phyloP scores from a whole-genome alignment of 495 filamentous ascomycete species.

The Penicillium turbatum region DNA sequence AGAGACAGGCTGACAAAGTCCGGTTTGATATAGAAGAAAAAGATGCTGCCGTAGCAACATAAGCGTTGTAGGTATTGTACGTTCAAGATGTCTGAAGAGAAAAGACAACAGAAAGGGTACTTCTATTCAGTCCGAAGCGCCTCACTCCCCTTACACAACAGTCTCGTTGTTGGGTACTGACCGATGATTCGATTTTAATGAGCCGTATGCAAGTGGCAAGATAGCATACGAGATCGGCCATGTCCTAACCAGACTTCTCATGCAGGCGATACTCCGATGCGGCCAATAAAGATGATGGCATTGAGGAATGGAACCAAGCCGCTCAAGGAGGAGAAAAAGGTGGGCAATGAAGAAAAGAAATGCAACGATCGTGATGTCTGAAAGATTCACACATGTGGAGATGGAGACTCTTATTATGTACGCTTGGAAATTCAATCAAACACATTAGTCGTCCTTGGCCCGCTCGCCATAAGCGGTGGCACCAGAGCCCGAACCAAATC shows the following conservation, averaged over 20 bases:
- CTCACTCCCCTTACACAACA: neutral
- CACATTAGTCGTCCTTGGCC: constrained; percentile 32
- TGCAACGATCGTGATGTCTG: constrained; percentile 13
- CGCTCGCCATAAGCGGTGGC: constrained; percentile 20
- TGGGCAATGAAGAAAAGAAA: constrained; percentile 10
- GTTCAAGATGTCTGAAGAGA: neutral
- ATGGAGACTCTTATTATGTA: constrained; percentile 28
- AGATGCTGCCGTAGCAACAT: neutral
- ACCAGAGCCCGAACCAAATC: constrained; percentile 8
- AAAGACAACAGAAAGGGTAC: neutral
- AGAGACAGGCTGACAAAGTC: neutral
- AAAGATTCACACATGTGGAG: constrained; percentile 14
- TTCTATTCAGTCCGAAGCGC: neutral
- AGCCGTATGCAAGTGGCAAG: neutral
- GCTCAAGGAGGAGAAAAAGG: constrained; percentile 10
- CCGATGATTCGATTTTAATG: neutral
- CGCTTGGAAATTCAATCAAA: constrained; percentile 16
- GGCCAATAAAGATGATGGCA: neutral
- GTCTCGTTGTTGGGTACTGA: neutral
- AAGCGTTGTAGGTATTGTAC: neutral
- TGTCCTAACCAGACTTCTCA: neutral
- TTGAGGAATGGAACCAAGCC: constrained; percentile 16
- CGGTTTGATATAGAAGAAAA: neutral
- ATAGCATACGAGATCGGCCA: neutral
- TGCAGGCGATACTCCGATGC: constrained; percentile 4